phyloP scores from a whole-genome alignment of 768 basidiomycete genomes.

The Hygrocybe coccinea region DNA sequence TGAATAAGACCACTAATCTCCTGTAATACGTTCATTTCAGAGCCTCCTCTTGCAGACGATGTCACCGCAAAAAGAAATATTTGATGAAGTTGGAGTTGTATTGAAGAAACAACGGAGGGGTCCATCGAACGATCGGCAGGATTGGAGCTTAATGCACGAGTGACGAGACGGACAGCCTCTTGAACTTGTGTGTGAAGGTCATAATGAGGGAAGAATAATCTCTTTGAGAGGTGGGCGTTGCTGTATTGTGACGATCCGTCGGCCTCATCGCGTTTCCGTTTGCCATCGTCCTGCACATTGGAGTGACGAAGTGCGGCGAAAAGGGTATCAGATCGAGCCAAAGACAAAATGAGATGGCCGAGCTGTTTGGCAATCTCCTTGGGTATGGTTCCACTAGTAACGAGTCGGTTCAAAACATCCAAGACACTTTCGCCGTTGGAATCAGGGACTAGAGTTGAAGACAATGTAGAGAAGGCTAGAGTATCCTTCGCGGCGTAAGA shows the following conservation, averaged over 20 bases:
- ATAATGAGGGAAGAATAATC: constrained; percentile 40
- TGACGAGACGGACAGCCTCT: constrained; percentile 56
- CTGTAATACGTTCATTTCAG: constrained; percentile 55
- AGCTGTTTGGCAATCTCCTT: constrained; percentile 53
- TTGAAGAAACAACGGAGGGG: constrained; percentile 58
- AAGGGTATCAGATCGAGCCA: constrained; percentile 61
- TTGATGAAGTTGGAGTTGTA: constrained; percentile 69
- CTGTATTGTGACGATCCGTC: constrained; percentile 35
- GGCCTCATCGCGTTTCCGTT: constrained; percentile 63
- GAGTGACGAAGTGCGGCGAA: constrained; percentile 64
- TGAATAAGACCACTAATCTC: constrained; percentile 80
- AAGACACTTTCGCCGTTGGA: constrained; percentile 48
- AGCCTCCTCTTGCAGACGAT: constrained; percentile 51
- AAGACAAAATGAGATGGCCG: constrained; percentile 55
- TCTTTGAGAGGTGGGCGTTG: constrained; percentile 38
- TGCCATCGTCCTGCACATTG: constrained; percentile 65
- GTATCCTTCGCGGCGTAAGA: constrained; percentile 52
- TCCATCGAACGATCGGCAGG: constrained; percentile 45
- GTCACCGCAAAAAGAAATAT: constrained; percentile 76
- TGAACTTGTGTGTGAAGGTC: constrained; percentile 53
- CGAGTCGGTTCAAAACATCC: constrained; percentile 48
- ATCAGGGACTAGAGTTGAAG: constrained; percentile 47
- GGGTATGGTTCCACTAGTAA: constrained; percentile 43
- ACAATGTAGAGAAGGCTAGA: constrained; percentile 50
- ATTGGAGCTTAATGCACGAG: constrained; percentile 41